These are phyloP conservation scores for Elongisporangium undulatum DNA, from an alignment of 352 stramenopile species.

Conservation along the genomic window DNA sequence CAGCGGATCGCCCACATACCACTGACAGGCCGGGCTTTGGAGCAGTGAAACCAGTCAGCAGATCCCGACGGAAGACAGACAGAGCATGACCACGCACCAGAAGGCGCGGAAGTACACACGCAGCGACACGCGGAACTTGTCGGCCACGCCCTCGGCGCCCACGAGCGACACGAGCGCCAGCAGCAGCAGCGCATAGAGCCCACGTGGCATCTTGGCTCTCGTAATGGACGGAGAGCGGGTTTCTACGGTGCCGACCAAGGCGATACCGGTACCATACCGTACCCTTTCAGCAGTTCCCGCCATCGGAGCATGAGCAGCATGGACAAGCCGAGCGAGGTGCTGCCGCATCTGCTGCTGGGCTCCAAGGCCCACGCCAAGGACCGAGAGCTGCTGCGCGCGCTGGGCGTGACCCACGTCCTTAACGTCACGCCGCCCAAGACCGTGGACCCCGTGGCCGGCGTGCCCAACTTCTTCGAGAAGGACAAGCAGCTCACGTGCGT, in stretches of 20 bases:
- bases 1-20: constrained; percentile 69
- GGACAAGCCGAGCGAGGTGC: constrained; percentile 46
- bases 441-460: constrained; percentile 76
- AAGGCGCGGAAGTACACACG: constrained; percentile 72
- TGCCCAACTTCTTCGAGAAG: constrained; percentile 92
- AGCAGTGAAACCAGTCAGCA: constrained; percentile 2
- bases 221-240: not conserved
- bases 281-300: not conserved
- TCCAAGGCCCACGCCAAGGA: constrained; percentile 62
- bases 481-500: constrained; percentile 58
- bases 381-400: constrained; percentile 42
- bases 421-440: constrained; percentile 64
- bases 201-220: not conserved
- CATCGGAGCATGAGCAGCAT: not conserved
- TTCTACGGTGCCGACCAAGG: not conserved
- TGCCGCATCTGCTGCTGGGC: constrained; percentile 73
- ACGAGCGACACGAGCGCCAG: constrained; percentile 7
- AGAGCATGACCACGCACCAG: constrained; percentile 29
- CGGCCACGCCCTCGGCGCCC: constrained; percentile 12
- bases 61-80: not conserved
- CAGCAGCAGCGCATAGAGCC: constrained; percentile 15
- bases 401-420: constrained; percentile 79
- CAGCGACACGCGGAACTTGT: constrained; percentile 47
- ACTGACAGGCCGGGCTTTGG: constrained; percentile 71
- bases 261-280: not conserved